Evolutionary conservation across 2,329 filamentous ascomycete species (phyloP).

Genomic region (Raffaelea albimanens): DNA sequence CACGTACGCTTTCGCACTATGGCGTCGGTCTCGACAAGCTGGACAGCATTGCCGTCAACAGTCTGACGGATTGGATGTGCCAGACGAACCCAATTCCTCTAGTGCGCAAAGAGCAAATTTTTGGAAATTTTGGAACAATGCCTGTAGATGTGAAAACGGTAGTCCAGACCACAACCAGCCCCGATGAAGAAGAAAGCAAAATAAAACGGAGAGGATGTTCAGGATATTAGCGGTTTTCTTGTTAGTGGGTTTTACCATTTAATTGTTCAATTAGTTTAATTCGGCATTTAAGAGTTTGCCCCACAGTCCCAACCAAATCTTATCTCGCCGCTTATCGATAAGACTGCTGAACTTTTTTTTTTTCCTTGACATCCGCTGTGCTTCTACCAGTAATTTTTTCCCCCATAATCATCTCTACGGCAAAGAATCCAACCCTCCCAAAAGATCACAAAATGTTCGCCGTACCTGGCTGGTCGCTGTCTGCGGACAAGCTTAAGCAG

Average conservation of each 20-base stretch:
- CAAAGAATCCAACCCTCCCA: not conserved
- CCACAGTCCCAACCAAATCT: too few relatives aligned
- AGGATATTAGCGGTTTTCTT: not conserved
- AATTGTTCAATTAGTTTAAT: too few relatives aligned
- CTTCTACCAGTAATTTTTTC: too few relatives aligned
- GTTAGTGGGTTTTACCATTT: not conserved
- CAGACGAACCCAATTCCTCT: conserved; percentile 36
- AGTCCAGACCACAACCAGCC: not conserved
- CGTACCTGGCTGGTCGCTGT: conserved; percentile 85
- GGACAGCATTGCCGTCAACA: conserved; percentile 32
- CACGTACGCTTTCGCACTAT: conserved; percentile 35
- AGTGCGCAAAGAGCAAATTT: conserved; percentile 32
- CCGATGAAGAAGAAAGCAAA: not conserved
- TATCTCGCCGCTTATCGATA: too few relatives aligned
- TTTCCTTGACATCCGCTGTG: not conserved
- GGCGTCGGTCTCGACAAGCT: conserved; percentile 35
- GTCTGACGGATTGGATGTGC: conserved; percentile 34
- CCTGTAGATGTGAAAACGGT: not conserved
- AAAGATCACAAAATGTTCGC: conserved; percentile 60
- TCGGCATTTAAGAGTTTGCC: too few relatives aligned
- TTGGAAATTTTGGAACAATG: conserved; percentile 35
- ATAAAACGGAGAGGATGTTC: too few relatives aligned
- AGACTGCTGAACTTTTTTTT: not conserved
- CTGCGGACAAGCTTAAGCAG: conserved; percentile 59
- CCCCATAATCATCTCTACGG: too few relatives aligned